Percentiles rank a stretch among this genome's conserved stretches.
phyloP scores from a whole-genome alignment of 352 stramenopile species.

The Salisapilia sapeloensis region DNA sequence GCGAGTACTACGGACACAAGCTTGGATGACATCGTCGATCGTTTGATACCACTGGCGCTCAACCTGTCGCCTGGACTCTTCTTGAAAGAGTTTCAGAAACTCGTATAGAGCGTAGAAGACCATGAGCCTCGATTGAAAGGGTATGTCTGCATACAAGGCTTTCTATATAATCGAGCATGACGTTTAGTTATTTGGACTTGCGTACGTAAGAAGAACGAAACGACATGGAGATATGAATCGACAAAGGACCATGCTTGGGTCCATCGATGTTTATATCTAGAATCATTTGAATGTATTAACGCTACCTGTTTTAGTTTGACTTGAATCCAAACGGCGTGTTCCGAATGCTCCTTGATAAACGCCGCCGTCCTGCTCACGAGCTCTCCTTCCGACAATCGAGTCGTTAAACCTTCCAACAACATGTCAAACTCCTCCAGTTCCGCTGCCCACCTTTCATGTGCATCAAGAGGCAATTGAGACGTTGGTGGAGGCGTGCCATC shows the following conservation, averaged over 20 bases:
- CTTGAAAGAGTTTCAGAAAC: slow-evolving; percentile 70
- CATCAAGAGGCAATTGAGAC: no score
- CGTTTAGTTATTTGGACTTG: slow-evolving; percentile 1
- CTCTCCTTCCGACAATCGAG: slow-evolving; percentile 48
- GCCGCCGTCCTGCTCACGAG: slow-evolving; percentile 56
- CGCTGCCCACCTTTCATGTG: no score
- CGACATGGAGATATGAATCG: slow-evolving; percentile 1
- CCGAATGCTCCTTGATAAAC: slow-evolving; percentile 52
- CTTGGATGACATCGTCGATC: slow-evolving; percentile 59
- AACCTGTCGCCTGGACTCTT: slow-evolving; percentile 26
- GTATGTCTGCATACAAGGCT: slow-evolving; percentile 30
- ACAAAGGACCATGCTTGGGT: slow-evolving; percentile 1
- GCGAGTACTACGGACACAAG: slow-evolving; percentile 46
- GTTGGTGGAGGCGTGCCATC: no score
- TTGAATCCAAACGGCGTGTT: slow-evolving; percentile 62
- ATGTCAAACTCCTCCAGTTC: slow-evolving; percentile 57
- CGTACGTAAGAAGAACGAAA: background rate
- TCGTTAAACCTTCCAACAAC: slow-evolving; percentile 55
- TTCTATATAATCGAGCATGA: slow-evolving; percentile 10
- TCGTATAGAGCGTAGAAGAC: slow-evolving; percentile 78
- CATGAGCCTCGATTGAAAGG: slow-evolving; percentile 73
- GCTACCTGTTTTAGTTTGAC: slow-evolving; percentile 82
- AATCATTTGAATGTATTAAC: slow-evolving; percentile 1
- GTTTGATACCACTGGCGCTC: slow-evolving; percentile 71
- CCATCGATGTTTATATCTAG: slow-evolving; percentile 2